Evolutionary conservation across 805 yeast genomes (phyloP), one percentile per base, ranked within the genome.

Genomic region (Nakazawaea wickerhamii): DNA sequence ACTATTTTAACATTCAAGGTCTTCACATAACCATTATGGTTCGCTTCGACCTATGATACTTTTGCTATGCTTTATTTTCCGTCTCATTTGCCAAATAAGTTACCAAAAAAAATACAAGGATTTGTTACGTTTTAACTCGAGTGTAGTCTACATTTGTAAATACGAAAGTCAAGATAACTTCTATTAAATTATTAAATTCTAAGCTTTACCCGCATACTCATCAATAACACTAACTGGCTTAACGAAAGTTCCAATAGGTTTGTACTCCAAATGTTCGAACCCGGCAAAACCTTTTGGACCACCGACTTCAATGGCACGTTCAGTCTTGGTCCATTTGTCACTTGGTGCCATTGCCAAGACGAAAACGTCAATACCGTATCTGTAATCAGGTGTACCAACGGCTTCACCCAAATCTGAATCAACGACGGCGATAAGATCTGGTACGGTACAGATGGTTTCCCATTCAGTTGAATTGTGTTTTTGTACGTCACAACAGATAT

Each of bases 301-400:
- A 17, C 74, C 75, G 39, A 66, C 50, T 25, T 53, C 55, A 11
- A 70, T 21, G 0, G 65, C 75, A 31, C 51, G 58, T 26, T 57
- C 56, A 2, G 66, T 60, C 23, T 57, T 56, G 5, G 64, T 58
- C 67, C 73, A 65, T 44, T 55, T 51, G 41, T 54, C 50, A 41
- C 58, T 53, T 33, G 71, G 70, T 4, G 71, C 61, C 44, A 67
- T 56, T 3, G 54, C 71, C 15, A 70, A 45, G 1, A 70, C 75
- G 54, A 64, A 65, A 9, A 70, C 74, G 27, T 64, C 36, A 36
- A 70, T 42, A 4, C 75, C 75, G 47, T 70, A 70, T 28, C 73
- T 48, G 47, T 68, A 70, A 30, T 70, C 75, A 11, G 67, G 71
- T 2, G 73, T 69, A 4, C 75, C 75, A 6, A 69, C 64, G 6